Evolutionary conservation across 1,284 basidiomycete species (phyloP), one percentile per base, ranked within the genome.

Genomic region (Leccinum subrobustum): DNA sequence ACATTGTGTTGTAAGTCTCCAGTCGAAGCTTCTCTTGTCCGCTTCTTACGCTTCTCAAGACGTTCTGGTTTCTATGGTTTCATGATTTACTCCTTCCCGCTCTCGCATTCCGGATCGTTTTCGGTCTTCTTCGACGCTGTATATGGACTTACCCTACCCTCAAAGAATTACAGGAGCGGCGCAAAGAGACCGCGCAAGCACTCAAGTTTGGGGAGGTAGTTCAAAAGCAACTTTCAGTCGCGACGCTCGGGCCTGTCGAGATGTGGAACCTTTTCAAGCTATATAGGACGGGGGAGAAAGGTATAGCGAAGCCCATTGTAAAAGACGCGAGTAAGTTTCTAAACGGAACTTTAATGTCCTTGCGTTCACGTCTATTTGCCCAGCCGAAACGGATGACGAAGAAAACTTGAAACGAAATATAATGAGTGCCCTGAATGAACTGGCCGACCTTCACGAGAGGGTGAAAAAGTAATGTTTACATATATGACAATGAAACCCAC

Each of bases 1-100:
- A 6, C 80, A 79, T 60, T 89, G 87, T 63, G 58, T 70, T 31
- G 87, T 88, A 65, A 62, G 85, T 78, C 48, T 31, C 25, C 20
- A 58, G 54, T 18, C 5, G 23, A 56, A 1, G 39, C 47, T 23
- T 52, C 31, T 47, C n/a, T 23, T 33, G 58, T 16, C 14, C 14
- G 39, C 48, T 56, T 58, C 61, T 70, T 18, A 72, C 4, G 11
- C 64, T 57, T 47, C 33, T 44, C 31, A 61, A 88, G 87, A 62
- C 77, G 3, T 89, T 81, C 63, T 89, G 88, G 88, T 68, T 79
- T 25, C 68, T 88, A 18, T 89, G 88, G 88, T 82, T 81, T 67
- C 67, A 81, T 57, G 78, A 87, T 64, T 67, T 86, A 16, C 75
- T 89, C 5, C 72, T 84, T 12, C 81, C 87, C 16, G 77, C 79